These are phyloP conservation scores for Penicillium lagena DNA, from an alignment of 495 filamentous ascomycete species.

Conservation along the genomic window DNA sequence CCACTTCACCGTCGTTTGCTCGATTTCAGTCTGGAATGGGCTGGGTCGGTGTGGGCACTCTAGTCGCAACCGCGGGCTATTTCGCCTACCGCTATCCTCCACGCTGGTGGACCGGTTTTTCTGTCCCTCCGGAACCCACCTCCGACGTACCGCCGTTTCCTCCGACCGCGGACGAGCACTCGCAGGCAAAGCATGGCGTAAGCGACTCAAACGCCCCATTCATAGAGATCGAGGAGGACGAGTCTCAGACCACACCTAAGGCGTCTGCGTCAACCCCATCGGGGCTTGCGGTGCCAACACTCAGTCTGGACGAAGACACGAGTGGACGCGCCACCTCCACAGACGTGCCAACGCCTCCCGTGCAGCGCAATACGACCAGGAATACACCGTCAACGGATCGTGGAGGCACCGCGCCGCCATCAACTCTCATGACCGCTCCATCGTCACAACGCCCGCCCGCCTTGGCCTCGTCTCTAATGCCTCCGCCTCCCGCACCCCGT, in stretches of 20 bases:
- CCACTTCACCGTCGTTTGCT: neutral
- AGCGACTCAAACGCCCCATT: slow-evolving; percentile 1
- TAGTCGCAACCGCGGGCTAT: slow-evolving; percentile 28
- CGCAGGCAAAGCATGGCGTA: slow-evolving; percentile 3
- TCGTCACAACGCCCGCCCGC: slow-evolving; percentile 5
- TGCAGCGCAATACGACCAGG: neutral
- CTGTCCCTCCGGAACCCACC: slow-evolving; percentile 13
- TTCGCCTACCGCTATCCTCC: slow-evolving; percentile 29
- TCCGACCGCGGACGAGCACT: slow-evolving; percentile 7
- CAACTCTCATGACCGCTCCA: slow-evolving; percentile 8
- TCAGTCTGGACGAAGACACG: slow-evolving; percentile 19
- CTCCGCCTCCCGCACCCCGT: slow-evolving; percentile 28
- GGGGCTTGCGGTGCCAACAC: slow-evolving; percentile 24
- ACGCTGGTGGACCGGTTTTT: slow-evolving; percentile 10
- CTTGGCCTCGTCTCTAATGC: slow-evolving; percentile 25
- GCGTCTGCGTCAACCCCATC: slow-evolving; percentile 24
- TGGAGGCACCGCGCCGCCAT: slow-evolving; percentile 7
- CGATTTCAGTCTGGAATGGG: slow-evolving; percentile 21
- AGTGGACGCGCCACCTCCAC: slow-evolving; percentile 2
- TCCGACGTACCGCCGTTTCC: slow-evolving; percentile 7
- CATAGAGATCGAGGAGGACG: slow-evolving; percentile 16
- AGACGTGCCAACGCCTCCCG: slow-evolving; percentile 4
- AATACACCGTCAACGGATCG: slow-evolving; percentile 1
- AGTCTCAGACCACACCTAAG: slow-evolving; percentile 44
- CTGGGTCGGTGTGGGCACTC: slow-evolving; percentile 28